Conservation (phyloP, 345 rosid genomes). For the Populus tremula region DNA sequence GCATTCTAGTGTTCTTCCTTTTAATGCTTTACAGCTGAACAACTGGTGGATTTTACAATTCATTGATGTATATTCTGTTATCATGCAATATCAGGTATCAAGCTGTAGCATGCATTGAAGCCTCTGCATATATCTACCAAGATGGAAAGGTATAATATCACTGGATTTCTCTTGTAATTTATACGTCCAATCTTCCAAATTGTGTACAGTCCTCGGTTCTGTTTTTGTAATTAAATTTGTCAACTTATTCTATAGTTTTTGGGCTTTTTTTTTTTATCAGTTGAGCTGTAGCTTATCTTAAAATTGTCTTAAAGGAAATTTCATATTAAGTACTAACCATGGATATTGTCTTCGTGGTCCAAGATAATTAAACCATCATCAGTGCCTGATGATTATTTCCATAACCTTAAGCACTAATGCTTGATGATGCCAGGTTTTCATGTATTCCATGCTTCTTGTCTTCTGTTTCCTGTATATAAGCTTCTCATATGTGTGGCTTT, state of each 20-base stretch:
- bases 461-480: not conserved
- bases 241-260: not conserved
- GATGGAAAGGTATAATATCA: constrained; percentile 72
- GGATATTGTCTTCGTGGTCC: not conserved
- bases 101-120: constrained; percentile 96
- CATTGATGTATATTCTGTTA: constrained; percentile 3
- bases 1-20: not conserved
- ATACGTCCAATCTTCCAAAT: not conserved
- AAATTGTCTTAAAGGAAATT: not conserved
- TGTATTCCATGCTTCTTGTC: not conserved
- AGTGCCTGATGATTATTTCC: not conserved
- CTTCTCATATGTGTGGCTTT: not conserved
- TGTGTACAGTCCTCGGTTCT: not conserved
- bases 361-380: too few relatives aligned
- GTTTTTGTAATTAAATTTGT: not conserved
- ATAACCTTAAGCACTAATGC: not conserved
- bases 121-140: constrained; percentile 89
- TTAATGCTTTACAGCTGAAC: constrained; percentile 7
- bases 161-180: not conserved
- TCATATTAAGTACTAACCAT: not conserved
- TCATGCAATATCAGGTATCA: constrained; percentile 63
- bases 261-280: too few relatives aligned
- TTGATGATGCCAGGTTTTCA: not conserved
- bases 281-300: not conserved
- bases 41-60: not conserved